Evolutionary conservation across 768 basidiomycete genomes (phyloP).

Genomic region (Cyclocybe cylindracea): DNA sequence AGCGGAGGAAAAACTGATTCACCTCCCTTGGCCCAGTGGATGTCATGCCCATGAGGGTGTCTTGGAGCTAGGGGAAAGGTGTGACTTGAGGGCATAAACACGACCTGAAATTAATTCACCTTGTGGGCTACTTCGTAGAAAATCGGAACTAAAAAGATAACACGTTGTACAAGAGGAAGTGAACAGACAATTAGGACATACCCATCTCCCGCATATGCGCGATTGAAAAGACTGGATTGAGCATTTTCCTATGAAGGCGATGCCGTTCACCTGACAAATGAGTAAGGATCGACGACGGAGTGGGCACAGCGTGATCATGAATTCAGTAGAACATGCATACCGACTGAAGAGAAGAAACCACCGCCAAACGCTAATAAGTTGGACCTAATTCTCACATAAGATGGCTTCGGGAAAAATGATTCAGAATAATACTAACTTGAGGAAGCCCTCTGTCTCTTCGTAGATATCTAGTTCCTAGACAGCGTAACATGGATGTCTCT

Average conservation of each 20-base stretch:
- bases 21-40: constrained; percentile 32
- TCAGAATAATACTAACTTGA: constrained; percentile 18
- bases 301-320: background rate
- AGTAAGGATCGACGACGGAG: no score
- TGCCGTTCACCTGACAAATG: constrained; percentile 36
- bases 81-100: no score
- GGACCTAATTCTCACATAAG: background rate
- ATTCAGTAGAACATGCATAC: constrained; percentile 6
- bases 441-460: constrained; percentile 27
- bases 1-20: no score
- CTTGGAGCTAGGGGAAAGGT: constrained; percentile 23
- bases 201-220: constrained; percentile 39
- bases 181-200: background rate
- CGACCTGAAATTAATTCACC: no score
- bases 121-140: constrained; percentile 30
- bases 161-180: background rate
- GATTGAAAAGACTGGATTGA: constrained; percentile 45
- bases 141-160: constrained; percentile 28
- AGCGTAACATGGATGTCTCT: background rate
- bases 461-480: constrained; percentile 31
- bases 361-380: constrained; percentile 22
- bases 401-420: background rate
- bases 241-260: constrained; percentile 42
- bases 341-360: constrained; percentile 23
- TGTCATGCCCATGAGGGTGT: constrained; percentile 25